Evolutionary conservation across 257 asterid species (phyloP).

Genomic region (Plantago ovata): DNA sequence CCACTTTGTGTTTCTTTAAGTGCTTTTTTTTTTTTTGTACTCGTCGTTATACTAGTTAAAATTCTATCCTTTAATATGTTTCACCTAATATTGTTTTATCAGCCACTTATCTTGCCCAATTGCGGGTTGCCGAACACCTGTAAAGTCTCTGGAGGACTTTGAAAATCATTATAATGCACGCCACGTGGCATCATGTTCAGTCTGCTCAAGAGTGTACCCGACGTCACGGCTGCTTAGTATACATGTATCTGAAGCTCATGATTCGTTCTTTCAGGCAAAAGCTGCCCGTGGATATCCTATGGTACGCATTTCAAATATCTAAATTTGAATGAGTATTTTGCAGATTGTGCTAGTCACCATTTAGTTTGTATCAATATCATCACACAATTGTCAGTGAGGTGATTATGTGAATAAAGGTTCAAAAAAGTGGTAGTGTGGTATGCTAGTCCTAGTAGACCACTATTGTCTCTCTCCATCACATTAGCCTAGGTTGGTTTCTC

Average conservation of each 20-base stretch:
- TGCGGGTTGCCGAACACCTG: constrained; percentile 71
- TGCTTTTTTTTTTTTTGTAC: neutral
- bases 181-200: constrained; percentile 89
- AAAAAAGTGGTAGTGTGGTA: no score
- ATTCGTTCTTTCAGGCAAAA: constrained; percentile 95
- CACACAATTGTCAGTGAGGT: no score
- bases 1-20: neutral
- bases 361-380: neutral
- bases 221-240: constrained; percentile 84
- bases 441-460: no score
- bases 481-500: no score
- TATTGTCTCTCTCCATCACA: no score
- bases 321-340: constrained; percentile 4
- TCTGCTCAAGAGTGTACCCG: constrained; percentile 89
- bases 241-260: constrained; percentile 92
- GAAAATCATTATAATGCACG: constrained; percentile 86
- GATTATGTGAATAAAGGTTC: no score
- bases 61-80: constrained; percentile 5
- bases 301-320: constrained; percentile 40
- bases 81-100: constrained; percentile 18
- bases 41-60: neutral
- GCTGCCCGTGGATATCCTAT: constrained; percentile 81
- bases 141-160: constrained; percentile 72
- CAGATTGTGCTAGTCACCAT: constrained; percentile 1
- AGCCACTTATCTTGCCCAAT: constrained; percentile 74